Evolutionary conservation across 345 rosid species (phyloP).

Genomic region (Citrus maxima): DNA sequence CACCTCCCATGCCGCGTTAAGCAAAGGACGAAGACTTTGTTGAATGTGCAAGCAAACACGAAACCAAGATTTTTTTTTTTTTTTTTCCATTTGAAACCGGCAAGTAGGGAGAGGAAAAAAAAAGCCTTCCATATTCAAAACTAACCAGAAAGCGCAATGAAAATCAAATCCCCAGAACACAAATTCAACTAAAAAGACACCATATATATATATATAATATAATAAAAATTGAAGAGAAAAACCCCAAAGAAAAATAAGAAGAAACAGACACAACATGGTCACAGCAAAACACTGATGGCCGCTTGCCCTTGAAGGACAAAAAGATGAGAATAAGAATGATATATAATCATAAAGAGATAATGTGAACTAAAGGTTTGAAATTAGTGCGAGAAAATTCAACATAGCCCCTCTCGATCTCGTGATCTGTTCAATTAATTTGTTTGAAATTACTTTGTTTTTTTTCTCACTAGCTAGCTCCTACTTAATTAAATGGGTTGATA

Average conservation of each 20-base stretch:
- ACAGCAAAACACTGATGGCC: conserved; percentile 1
- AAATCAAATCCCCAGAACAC: conserved; percentile 6
- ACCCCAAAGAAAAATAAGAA: neutral
- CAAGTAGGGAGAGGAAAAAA: conserved; percentile 30
- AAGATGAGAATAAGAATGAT: neutral
- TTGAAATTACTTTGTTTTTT: neutral
- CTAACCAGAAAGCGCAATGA: conserved; percentile 16
- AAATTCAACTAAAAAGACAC: neutral
- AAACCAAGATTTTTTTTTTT: conserved; percentile 1
- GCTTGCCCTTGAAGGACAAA: conserved; percentile 4
- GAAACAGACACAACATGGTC: neutral
- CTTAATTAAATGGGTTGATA: conserved; percentile 28
- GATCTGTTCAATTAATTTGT: neutral
- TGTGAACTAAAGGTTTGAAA: conserved; percentile 15
- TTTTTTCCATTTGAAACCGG: conserved; percentile 28
- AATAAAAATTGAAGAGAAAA: neutral
- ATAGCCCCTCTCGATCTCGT: conserved; percentile 10
- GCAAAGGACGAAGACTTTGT: conserved; percentile 7
- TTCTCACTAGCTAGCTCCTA: conserved; percentile 6
- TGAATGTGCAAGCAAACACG: conserved; percentile 21
- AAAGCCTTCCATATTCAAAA: conserved; percentile 16
- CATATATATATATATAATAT: neutral
- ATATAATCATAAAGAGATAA: conserved; percentile 5
- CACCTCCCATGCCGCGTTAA: conserved; percentile 16
- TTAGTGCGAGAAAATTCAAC: conserved; percentile 13